A percentile compares a stretch with the other conserved stretches of the same genome.
Conservation (phyloP, 768 basidiomycete species). For the Rubroboletus pulcherrimus region DNA sequence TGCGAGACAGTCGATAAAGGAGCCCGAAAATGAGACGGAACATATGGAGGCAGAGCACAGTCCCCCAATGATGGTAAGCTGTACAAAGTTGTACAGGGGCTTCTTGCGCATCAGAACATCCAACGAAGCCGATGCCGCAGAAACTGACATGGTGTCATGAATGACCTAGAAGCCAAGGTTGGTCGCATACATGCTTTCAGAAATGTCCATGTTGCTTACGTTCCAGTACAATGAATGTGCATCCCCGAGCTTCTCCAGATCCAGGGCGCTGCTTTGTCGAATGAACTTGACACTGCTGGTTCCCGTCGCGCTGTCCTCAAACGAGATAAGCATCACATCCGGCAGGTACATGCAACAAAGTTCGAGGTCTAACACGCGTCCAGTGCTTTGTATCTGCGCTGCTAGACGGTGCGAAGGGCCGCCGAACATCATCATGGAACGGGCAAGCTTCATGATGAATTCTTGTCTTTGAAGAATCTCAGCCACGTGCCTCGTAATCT, state of each 20-base stretch:
- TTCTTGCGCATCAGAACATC: slow-evolving; percentile 68
- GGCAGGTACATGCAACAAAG: slow-evolving; percentile 73
- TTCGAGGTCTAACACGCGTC: slow-evolving; percentile 71
- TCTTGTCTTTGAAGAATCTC: slow-evolving; percentile 78
- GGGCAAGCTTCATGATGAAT: slow-evolving; percentile 79
- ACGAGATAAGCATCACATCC: slow-evolving; percentile 74
- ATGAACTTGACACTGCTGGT: slow-evolving; percentile 81
- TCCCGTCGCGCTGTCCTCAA: slow-evolving; percentile 75
- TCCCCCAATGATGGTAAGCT: slow-evolving; percentile 68
- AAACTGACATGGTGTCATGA: slow-evolving; percentile 75
- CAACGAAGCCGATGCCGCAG: slow-evolving; percentile 66
- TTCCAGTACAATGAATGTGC: slow-evolving; percentile 74
- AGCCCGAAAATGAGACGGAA: slow-evolving; percentile 66
- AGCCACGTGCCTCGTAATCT: slow-evolving; percentile 84
- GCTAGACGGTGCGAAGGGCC: slow-evolving; percentile 80
- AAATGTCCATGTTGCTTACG: slow-evolving; percentile 32
- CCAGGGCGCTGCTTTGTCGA: slow-evolving; percentile 64
- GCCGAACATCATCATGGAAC: slow-evolving; percentile 89
- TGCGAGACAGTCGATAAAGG: slow-evolving; percentile 71
- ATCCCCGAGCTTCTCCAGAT: slow-evolving; percentile 72
- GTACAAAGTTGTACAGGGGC: slow-evolving; percentile 57
- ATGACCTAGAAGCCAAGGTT: slow-evolving; percentile 51
- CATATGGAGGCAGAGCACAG: slow-evolving; percentile 75
- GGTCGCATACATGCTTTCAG: neutral
- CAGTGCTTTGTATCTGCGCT: slow-evolving; percentile 76